A percentile compares a stretch with the other conserved stretches of the same genome.
Conservation (phyloP, 2,329 filamentous ascomycete genomes). For the Trichoderma koningiopsis region DNA sequence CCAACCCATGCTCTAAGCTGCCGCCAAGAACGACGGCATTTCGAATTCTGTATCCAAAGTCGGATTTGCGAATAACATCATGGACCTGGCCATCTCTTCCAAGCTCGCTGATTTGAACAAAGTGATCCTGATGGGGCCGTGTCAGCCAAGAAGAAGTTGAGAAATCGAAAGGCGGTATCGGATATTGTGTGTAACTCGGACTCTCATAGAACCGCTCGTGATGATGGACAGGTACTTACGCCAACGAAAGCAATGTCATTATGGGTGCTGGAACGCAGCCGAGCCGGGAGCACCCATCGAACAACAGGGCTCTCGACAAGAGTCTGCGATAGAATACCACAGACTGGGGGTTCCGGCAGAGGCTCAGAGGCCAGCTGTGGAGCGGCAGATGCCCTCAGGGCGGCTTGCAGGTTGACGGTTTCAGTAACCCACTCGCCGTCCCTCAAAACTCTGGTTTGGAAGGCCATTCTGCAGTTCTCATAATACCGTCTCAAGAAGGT, state of each 20-base stretch:
- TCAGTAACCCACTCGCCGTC: conserved; percentile 61
- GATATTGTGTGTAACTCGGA: neutral
- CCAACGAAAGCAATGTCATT: conserved; percentile 89
- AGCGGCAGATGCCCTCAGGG: conserved; percentile 44
- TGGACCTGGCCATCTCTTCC: conserved; percentile 68
- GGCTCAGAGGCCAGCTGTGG: conserved; percentile 38
- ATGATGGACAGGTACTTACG: conserved; percentile 51
- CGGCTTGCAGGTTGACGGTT: conserved; percentile 48
- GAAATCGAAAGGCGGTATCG: neutral
- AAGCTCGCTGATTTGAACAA: conserved; percentile 79
- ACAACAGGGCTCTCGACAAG: conserved; percentile 74
- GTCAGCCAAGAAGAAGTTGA: neutral
- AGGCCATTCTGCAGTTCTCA: conserved; percentile 42
- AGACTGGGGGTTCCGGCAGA: conserved; percentile 50
- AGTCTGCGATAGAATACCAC: conserved; percentile 78
- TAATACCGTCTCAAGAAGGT: conserved; percentile 27
- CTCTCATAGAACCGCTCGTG: neutral
- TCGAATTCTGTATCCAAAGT: conserved; percentile 78
- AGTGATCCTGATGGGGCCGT: conserved; percentile 62
- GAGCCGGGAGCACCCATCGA: conserved; percentile 77
- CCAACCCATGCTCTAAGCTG: conserved; percentile 44
- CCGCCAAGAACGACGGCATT: conserved; percentile 76
- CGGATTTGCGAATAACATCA: conserved; percentile 73
- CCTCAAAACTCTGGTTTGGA: conserved; percentile 57
- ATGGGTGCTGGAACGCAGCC: conserved; percentile 66